Conservation (phyloP, 306 rosid species). For the Crotalaria pallida region DNA sequence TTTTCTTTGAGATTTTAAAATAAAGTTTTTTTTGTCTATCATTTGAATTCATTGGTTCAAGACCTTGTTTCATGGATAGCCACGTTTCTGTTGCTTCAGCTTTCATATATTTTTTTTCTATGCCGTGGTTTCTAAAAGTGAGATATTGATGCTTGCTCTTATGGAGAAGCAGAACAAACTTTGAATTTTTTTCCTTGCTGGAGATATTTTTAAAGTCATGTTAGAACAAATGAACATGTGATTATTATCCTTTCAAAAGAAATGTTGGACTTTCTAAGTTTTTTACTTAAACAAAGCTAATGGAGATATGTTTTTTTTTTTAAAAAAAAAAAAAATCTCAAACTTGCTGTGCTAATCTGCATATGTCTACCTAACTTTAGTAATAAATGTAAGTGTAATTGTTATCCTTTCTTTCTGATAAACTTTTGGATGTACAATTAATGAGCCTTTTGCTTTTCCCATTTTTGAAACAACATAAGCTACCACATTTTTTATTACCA, state of each 20-base stretch:
- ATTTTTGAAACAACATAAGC: not conserved
- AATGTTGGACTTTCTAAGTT: slow-evolving; percentile 9
- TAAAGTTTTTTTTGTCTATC: not conserved
- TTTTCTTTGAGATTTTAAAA: not conserved
- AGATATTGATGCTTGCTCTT: not conserved
- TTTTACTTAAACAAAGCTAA: not conserved
- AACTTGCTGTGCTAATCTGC: not conserved
- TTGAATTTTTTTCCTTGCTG: not conserved
- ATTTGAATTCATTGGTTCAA: not conserved
- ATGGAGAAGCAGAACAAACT: not conserved
- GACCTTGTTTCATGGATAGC: slow-evolving; percentile 3
- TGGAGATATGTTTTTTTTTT: not conserved
- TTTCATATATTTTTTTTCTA: not conserved
- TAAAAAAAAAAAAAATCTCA: too few relatives aligned
- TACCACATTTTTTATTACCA: slow-evolving; percentile 1
- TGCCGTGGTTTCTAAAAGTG: not conserved
- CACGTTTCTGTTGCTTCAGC: not conserved
- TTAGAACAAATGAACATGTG: not conserved
- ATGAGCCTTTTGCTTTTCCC: not conserved
- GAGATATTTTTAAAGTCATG: slow-evolving; percentile 6
- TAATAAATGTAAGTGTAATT: not conserved
- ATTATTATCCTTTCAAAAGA: slow-evolving; percentile 12
- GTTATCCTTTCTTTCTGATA: not conserved
- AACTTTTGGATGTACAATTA: not conserved
- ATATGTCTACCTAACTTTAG: slow-evolving; percentile 3